Evolutionary conservation across 805 yeast genomes (phyloP), one percentile per base, ranked within the genome.

Genomic region (Torulaspora quercuum): DNA sequence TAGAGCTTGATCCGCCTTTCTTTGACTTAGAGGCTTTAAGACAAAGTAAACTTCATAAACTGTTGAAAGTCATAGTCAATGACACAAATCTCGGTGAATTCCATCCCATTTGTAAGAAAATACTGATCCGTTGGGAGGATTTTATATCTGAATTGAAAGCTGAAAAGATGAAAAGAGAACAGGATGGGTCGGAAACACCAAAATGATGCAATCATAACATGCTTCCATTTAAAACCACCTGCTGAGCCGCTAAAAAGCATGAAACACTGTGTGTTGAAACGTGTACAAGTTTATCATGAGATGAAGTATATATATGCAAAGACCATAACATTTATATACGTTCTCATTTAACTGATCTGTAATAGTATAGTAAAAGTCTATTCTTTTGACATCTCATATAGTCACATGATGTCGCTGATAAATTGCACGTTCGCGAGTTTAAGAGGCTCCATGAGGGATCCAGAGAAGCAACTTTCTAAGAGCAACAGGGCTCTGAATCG

Each of bases 11-110:
- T 6, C 59, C 59, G 5, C 49, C 53, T 9, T 57, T 58, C 33
- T 59, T 59, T 33, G 63, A 58, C 36, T n/a, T 55, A 3, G 49
- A 52, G 7, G 51, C 62, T 6, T 41, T 59, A 12, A 41, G 53
- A 27, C 47, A 45, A 32, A 52, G 57, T 35, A 59, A 59, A 42
- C 27, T 59, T 27, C 59, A 58, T 32, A 59, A 59, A 37, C 37
- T 59, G 23, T 41, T 59, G 19, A 57, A 52, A 44, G 59, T 54
- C 4, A 57, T 59, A 7, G 41, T 50, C 8, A 50, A 50, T 32
- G 49, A 50, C 30, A 38, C 50, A 8, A 39, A 54, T 14, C 39
- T 59, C 15, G 47, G 39, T 13, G 56, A 56, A 20, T 59, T 58
- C 39, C 64, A 59, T 41, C 49, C 46, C 7, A 35, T 47, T 23